Conservation (phyloP, 441 rosid genomes). For the Syzygium syzygioides region DNA sequence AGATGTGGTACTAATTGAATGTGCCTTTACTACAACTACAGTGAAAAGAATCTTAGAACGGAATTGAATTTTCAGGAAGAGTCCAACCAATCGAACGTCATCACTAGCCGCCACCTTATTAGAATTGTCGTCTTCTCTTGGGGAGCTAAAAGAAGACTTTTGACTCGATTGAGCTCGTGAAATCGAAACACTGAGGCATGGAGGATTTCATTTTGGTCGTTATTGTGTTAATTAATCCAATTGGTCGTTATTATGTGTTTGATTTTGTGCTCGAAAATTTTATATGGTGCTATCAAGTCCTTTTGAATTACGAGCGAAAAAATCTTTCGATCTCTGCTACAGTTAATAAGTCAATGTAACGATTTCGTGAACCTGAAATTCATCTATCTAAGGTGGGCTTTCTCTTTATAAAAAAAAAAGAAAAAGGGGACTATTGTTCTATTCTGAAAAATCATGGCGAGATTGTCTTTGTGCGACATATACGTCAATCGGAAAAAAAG, state of each 20-base stretch:
- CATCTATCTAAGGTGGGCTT: neutral
- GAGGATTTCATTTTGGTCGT: neutral
- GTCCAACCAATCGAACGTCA: neutral
- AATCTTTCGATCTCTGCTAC: neutral
- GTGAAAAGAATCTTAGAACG: neutral
- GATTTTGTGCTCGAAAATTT: neutral
- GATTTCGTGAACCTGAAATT: neutral
- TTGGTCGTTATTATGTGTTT: neutral
- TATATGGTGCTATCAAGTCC: neutral
- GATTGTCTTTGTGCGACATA: neutral
- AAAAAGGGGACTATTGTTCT: neutral
- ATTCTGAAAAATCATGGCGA: neutral
- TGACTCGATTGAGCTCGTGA: neutral
- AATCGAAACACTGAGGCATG: neutral
- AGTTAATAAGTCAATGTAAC: neutral
- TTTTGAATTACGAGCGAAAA: neutral
- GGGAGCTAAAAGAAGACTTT: neutral
- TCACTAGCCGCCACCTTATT: neutral
- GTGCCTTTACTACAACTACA: neutral
- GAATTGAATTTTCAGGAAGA: neutral
- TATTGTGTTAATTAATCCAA: neutral
- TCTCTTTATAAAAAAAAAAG: neutral
- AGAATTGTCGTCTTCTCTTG: neutral
- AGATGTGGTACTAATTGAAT: neutral
- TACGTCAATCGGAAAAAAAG: neutral